Evolutionary conservation across 306 rosid species (phyloP), one percentile per base, ranked within the genome.

Genomic region (Castanea crenata): DNA sequence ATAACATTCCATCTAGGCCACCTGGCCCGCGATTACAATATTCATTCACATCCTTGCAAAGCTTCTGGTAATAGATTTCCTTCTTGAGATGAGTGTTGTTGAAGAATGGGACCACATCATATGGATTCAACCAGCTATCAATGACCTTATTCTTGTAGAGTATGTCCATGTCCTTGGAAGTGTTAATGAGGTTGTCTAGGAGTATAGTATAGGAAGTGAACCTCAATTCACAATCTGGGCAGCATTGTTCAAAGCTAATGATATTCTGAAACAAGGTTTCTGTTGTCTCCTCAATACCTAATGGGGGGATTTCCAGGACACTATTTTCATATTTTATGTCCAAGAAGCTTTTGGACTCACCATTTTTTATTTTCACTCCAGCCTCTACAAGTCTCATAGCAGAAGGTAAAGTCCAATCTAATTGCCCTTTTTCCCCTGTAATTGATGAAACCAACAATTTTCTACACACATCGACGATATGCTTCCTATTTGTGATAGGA

Each of bases 151-250:
- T 74, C 31, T 83, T n/a, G 25, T 77, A 23, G 2, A 79, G 70
- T 1, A 74, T 41, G 1, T 79, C 46, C 23, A 69, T 3, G 20
- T 78, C 86, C 12, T 12, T 23, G 0, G 1, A 6, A 0, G 69
- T 18, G 55, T 74, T 56, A 18, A 83, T 78, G 21, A 78, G 80
- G 54, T 74, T 78, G 51, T 78, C 80, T 35, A 79, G 16, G n/a
- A 83, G 46, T 5, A 83, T 14, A 1, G 77, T 80, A 3, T 79
- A 83, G 7, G 86, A 83, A 19, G 80, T 83, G 63, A 83, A 49
- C 21, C 5, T 59, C 6, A 52, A n/a, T 1, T 1, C 18, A 8
- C 68, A 70, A 16, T 59, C 9, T 5, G 70, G 73, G 23, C 58
- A 52, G 18, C 76, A 83, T 44, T 79, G 81, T 76, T 83, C 82